Percentiles rank a stretch among this genome's conserved stretches.
Evolutionary conservation across 306 rosid genomes (phyloP).

Genomic region (cucumber (Cucumis sativus)): Cucumber_9930_V3 NC_026658.2:21447001-21447500

Average conservation of each 20-base stretch:
- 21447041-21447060: neutral
- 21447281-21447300: neutral
- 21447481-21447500: conserved; percentile 79
- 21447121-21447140: neutral
- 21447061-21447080: neutral
- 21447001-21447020: neutral
- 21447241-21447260: neutral
- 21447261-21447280: neutral
- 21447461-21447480: conserved; percentile 87
- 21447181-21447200: neutral
- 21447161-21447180: neutral
- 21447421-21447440: neutral
- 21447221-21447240: neutral
- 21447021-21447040: neutral
- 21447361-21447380: neutral
- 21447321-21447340: neutral
- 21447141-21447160: neutral
- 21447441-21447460: conserved; percentile 51
- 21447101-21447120: neutral
- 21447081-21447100: neutral
- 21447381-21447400: neutral
- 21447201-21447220: neutral
- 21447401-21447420: neutral
- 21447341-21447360: neutral
- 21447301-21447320: neutral